Conservation (phyloP, 768 basidiomycete genomes). For the Myochromella boudieri region DNA sequence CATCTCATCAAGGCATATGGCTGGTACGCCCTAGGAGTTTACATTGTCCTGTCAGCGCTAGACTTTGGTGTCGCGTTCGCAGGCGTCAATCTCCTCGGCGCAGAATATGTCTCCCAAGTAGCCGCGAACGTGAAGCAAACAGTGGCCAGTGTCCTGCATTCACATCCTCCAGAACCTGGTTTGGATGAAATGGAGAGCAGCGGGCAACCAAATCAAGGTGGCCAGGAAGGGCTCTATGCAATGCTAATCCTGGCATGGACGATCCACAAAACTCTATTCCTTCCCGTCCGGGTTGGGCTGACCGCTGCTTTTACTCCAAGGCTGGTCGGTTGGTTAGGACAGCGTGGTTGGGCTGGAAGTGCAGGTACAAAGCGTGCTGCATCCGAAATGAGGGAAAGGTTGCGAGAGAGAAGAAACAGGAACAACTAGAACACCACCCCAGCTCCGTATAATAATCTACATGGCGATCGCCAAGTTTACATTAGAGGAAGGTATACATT, state of each 20-base stretch:
- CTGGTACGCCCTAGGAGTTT: slow-evolving; percentile 94
- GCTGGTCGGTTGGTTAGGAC: slow-evolving; percentile 83
- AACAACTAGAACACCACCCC: slow-evolving; percentile 14
- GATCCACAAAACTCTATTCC: slow-evolving; percentile 91
- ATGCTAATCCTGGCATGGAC: slow-evolving; percentile 93
- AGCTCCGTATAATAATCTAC: neutral
- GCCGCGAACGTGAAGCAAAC: slow-evolving; percentile 56
- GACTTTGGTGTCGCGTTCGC: slow-evolving; percentile 88
- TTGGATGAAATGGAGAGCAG: slow-evolving; percentile 58
- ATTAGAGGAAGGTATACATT: slow-evolving; percentile 7
- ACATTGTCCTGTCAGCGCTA: slow-evolving; percentile 66
- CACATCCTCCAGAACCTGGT: slow-evolving; percentile 64
- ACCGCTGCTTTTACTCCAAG: slow-evolving; percentile 85
- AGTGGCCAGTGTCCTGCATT: slow-evolving; percentile 42
- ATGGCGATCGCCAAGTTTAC: neutral
- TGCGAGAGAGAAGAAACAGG: slow-evolving; percentile 37
- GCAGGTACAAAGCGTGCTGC: slow-evolving; percentile 70
- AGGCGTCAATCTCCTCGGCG: slow-evolving; percentile 83
- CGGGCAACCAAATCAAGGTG: slow-evolving; percentile 28
- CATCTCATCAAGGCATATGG: slow-evolving; percentile 90
- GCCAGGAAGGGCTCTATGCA: slow-evolving; percentile 82
- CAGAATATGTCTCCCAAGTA: slow-evolving; percentile 81
- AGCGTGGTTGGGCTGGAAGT: slow-evolving; percentile 77
- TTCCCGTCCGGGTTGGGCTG: slow-evolving; percentile 86
- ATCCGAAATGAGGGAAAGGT: slow-evolving; percentile 44